Base-by-base conservation (phyloP, 805 yeast species). In the Metschnikowia corniflorae region DNA sequence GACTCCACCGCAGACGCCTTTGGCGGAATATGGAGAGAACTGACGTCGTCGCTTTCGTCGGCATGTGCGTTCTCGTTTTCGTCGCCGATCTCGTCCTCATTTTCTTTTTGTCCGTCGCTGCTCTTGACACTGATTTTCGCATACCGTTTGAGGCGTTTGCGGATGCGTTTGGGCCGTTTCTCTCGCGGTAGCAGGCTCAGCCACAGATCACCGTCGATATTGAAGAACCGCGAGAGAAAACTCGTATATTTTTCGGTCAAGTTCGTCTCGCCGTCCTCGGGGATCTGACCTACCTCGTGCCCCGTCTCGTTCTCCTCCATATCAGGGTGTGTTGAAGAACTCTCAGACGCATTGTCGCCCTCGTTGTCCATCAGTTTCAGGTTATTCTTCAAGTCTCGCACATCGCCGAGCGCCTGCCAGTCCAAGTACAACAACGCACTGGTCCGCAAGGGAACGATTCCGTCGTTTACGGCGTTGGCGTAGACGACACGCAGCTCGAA, bases 401-500 rank as follows among this genome's bases (percentile, higher is more conserved):
- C 67, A 24, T 64, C 65, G 2, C 70, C 71, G 22, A 68, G 49
- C 1, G 73, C 71, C 20, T 56, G 55, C 59, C 67, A 68, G 44
- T 68, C 74, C 34, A 68, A 47, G 35, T 66, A 68, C 15, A 68
- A 49, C 34, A 68, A 51, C 1, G 71, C 68, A 21, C 70, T 55
- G 1, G 74, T 68, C 31, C 74, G 49, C 21, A 68, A 52, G 2
- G 74, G 74, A 1, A 67, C 73, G 15, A 68, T 68, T 2, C 74
- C 74, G 42, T 68, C 74, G 37, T 68, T 67, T 12, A 68, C 54
- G 5, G 70, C 69, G 45, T 68, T 68, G 13, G 74, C 73, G 43
- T 68, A 68, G 5, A 67, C 43, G 2, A 70, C 62, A 24, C 67
- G 55, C 40, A 56, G 58, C 19, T 50, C 49, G 35, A 68, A 68